Base-by-base conservation (phyloP, 1,139 yeast species). In the Torulaspora pretoriensis region DNA sequence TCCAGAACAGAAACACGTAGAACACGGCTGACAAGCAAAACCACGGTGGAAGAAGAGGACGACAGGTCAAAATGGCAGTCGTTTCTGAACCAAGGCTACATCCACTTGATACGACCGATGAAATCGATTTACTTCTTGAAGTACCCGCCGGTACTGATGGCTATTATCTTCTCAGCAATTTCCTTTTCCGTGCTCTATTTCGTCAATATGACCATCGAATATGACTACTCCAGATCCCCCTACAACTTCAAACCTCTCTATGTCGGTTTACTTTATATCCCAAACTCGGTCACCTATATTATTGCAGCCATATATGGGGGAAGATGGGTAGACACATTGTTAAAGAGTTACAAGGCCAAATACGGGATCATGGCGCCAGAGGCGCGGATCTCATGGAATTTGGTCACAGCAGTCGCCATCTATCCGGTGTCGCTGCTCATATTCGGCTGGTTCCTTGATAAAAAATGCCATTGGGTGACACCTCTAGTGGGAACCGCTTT, bases 391-490 rank as follows among this genome's bases (percentile, higher is more conserved):
- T 84, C 92, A 1, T 81, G 83, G 72, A 87, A 87, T 58, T 76
- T 86, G 12, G 77, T 80, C 19, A 57, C 76, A 14, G 92, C 95
- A 0, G 80, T 83, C 2, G 61, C 73, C 0, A 56, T 80, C 3
- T 78, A 76, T 47, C 88, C 92, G 0, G 72, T 80, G 1, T 77
- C 95, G 0, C 69, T 87, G 49, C 63, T 87, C 25, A 77, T 86
- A 16, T 83, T 83, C 56, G 96, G 96, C 1, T 88, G 96, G 96
- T 76, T 90, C 42, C 72, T 87, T 17, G 74, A 82, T 45, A 74
- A 72, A 51, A 73, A 80, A 9, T 72, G 75, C 31, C 80, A 78
- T 52, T 88, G 96, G 96, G 78, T 82, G 1, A 73, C 81, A 4
- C 96, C 82, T 6, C 74, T 82, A 52, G 70, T 88, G 8, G 96